These are phyloP conservation scores for Lodderomyces metapsilosis DNA, from an alignment of 1,139 yeast species.

Conservation along the genomic window DNA sequence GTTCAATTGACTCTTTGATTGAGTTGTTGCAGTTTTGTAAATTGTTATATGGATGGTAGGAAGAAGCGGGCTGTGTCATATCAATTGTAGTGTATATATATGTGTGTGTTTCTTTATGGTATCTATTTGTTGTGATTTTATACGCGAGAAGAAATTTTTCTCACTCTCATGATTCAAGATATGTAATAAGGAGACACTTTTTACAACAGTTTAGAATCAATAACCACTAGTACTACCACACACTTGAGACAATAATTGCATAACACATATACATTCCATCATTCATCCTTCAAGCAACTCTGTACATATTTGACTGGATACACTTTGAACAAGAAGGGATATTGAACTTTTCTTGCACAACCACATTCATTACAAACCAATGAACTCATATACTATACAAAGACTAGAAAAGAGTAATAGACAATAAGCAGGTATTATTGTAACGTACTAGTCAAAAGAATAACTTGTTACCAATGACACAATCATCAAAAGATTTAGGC, in stretches of 20 bases:
- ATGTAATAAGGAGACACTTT: no score
- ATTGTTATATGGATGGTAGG: constrained; percentile 6
- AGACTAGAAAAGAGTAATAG: neutral
- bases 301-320: no score
- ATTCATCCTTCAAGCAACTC: no score
- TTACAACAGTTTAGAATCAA: neutral
- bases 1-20: constrained; percentile 29
- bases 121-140: neutral
- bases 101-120: neutral
- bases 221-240: no score
- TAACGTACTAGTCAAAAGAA: neutral
- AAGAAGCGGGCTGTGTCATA: neutral
- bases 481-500: constrained; percentile 8
- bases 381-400: neutral
- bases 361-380: neutral
- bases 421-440: constrained; percentile 12
- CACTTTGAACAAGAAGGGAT: neutral
- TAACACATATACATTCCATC: no score
- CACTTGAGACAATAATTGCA: neutral
- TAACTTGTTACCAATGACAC: no score
- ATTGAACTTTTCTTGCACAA: neutral
- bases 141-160: neutral
- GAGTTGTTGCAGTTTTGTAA: constrained; percentile 27
- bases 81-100: neutral
- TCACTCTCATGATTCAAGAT: neutral